phyloP scores from a whole-genome alignment of 352 stramenopile species.

The Globisporangium ultimum region DNA sequence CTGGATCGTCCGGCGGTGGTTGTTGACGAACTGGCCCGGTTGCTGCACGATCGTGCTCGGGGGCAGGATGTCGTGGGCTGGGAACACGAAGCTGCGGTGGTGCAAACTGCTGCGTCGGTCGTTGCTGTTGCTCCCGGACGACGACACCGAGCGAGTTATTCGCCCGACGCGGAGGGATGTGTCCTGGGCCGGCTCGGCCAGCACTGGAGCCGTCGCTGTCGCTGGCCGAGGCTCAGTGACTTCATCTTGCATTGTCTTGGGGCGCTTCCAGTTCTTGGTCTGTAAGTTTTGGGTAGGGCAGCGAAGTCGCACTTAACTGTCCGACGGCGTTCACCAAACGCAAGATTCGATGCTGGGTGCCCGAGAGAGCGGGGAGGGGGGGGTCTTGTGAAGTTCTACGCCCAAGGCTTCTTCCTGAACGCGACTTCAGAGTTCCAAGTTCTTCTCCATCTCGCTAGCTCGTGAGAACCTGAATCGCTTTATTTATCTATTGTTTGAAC shows the following conservation, averaged over 20 bases:
- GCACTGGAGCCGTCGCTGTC: not conserved
- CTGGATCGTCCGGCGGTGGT: slow-evolving; percentile 18
- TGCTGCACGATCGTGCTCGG: slow-evolving; percentile 41
- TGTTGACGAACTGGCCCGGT: slow-evolving; percentile 14
- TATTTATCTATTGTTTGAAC: too few species aligned
- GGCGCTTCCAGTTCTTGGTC: too few species aligned
- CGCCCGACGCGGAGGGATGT: slow-evolving; percentile 11
- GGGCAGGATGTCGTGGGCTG: slow-evolving; percentile 35
- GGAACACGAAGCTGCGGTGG: slow-evolving; percentile 41
- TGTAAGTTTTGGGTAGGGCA: too few species aligned
- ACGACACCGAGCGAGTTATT: slow-evolving; percentile 13
- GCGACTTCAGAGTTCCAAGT: too few species aligned
- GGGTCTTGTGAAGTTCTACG: too few species aligned
- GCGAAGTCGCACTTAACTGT: too few species aligned
- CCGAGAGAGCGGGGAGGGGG: too few species aligned
- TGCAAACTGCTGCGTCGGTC: slow-evolving; percentile 24
- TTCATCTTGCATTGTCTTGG: slow-evolving; percentile 11
- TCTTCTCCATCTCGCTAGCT: too few species aligned
- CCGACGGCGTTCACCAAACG: too few species aligned
- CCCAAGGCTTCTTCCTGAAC: too few species aligned
- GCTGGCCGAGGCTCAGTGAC: slow-evolving; percentile 8
- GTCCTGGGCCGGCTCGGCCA: not conserved
- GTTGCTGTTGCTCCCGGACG: slow-evolving; percentile 24
- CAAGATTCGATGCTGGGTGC: too few species aligned
- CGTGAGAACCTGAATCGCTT: too few species aligned